Evolutionary conservation across 805 yeast species (phyloP).

Genomic region (Barnettozyma populi): DNA sequence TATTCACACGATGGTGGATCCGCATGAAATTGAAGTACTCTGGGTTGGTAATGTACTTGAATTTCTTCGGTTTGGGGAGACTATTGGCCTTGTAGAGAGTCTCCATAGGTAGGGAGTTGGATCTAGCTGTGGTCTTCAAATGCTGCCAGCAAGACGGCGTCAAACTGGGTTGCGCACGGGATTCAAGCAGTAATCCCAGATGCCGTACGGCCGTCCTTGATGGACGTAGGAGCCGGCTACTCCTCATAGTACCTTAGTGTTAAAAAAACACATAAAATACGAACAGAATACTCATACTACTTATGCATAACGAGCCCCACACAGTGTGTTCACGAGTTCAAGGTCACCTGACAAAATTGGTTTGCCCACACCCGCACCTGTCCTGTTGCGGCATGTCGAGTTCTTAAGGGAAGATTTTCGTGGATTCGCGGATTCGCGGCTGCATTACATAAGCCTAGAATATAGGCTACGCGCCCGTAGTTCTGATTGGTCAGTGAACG

Average conservation of each 20-base stretch:
- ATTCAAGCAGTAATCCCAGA: not conserved
- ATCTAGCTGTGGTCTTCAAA: not conserved
- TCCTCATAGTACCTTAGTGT: not conserved
- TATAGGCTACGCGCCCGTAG: not conserved
- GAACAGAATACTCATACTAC: not conserved
- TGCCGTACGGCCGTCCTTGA: not conserved
- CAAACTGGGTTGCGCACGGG: not conserved
- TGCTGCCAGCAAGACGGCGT: not conserved
- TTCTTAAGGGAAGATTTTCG: no score
- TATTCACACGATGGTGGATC: constrained; percentile 1
- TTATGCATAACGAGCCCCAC: not conserved
- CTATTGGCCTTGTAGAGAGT: not conserved
- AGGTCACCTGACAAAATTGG: no score
- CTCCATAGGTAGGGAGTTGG: not conserved
- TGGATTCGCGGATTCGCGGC: no score
- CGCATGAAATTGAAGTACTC: constrained; percentile 2
- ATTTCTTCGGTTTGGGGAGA: not conserved
- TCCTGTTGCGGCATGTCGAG: no score
- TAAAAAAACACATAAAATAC: no score
- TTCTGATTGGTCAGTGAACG: not conserved
- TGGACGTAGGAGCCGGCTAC: not conserved
- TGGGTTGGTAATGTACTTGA: not conserved
- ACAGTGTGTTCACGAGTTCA: no score
- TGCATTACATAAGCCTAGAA: no score
- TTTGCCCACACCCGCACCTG: no score